phyloP scores from a whole-genome alignment of 257 asterid species.

The Solanum raphanifolium region DNA sequence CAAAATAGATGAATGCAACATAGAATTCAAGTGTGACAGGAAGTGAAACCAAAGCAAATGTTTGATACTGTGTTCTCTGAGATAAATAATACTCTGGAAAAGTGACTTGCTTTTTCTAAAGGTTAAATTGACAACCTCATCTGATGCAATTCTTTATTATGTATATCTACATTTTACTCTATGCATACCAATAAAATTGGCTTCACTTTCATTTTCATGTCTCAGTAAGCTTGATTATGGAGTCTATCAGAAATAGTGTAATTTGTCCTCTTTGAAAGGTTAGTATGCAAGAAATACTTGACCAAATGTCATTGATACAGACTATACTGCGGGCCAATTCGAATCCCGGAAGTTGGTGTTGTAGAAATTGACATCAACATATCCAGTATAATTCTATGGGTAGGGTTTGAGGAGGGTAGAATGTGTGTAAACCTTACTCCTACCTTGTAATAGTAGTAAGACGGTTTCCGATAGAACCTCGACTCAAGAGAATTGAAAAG shows the following conservation, averaged over 20 bases:
- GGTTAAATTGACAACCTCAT: not conserved
- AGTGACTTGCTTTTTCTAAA: not conserved
- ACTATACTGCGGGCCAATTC: not conserved
- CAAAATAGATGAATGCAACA: not conserved
- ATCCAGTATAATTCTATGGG: too few species aligned
- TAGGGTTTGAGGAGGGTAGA: too few species aligned
- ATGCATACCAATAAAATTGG: not conserved
- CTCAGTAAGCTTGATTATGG: not conserved
- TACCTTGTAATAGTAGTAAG: not conserved
- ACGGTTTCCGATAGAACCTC: not conserved
- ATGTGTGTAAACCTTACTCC: not conserved
- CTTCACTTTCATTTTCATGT: not conserved
- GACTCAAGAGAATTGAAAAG: too few species aligned
- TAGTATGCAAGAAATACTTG: not conserved
- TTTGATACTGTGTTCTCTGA: not conserved
- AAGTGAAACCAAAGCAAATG: not conserved
- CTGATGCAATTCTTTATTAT: not conserved
- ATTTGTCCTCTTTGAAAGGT: not conserved
- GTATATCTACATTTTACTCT: not conserved
- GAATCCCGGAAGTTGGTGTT: not conserved
- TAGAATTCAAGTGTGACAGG: not conserved
- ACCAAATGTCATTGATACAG: not conserved
- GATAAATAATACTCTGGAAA: not conserved
- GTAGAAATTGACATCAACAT: not conserved
- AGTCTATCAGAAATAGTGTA: not conserved